Percentiles rank a stretch among this genome's conserved stretches.
These are phyloP conservation scores for Gentiana straminea DNA, from an alignment of 257 asterid genomes.

Conservation along the genomic window DNA sequence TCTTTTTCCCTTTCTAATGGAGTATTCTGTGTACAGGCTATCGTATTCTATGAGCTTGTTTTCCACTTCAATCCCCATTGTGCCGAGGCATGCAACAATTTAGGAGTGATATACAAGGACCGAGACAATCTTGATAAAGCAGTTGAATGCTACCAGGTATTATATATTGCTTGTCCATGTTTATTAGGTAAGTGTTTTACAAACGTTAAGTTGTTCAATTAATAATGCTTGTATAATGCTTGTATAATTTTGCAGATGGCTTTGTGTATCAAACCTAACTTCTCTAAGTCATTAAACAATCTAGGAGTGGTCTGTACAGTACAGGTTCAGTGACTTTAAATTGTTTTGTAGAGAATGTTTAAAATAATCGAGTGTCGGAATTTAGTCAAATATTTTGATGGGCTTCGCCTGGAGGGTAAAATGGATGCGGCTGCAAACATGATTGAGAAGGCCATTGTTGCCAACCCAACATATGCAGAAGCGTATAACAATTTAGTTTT, in stretches of 20 bases:
- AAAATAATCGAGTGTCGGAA: neutral
- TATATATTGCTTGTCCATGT: slow-evolving; percentile 16
- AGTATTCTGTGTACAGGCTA: slow-evolving; percentile 58
- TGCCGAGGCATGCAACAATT: slow-evolving; percentile 99
- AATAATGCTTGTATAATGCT: no score
- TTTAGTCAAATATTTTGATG: neutral
- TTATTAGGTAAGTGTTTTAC: slow-evolving; percentile 8
- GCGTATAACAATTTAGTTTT: slow-evolving; percentile 95
- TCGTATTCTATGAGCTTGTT: slow-evolving; percentile 96
- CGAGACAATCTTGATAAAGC: slow-evolving; percentile 99
- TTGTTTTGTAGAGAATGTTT: neutral
- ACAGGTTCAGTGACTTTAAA: slow-evolving; percentile 46
- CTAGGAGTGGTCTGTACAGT: slow-evolving; percentile 99
- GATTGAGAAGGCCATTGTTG: slow-evolving; percentile 96
- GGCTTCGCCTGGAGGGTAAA: slow-evolving; percentile 58
- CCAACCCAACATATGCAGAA: slow-evolving; percentile 99
- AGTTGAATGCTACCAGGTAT: slow-evolving; percentile 96
- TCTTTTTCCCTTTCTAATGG: neutral
- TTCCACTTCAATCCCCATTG: slow-evolving; percentile 99
- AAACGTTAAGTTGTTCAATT: no score
- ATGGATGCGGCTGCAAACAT: slow-evolving; percentile 98
- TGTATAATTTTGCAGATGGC: slow-evolving; percentile 59
- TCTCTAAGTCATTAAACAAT: slow-evolving; percentile 96
- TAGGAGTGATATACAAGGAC: slow-evolving; percentile 97
- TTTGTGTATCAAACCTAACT: slow-evolving; percentile 85